Percentiles rank a stretch among this genome's conserved stretches.
Conservation (phyloP, 1,139 yeast species). For the Scheffersomyces cryptocercus region DNA sequence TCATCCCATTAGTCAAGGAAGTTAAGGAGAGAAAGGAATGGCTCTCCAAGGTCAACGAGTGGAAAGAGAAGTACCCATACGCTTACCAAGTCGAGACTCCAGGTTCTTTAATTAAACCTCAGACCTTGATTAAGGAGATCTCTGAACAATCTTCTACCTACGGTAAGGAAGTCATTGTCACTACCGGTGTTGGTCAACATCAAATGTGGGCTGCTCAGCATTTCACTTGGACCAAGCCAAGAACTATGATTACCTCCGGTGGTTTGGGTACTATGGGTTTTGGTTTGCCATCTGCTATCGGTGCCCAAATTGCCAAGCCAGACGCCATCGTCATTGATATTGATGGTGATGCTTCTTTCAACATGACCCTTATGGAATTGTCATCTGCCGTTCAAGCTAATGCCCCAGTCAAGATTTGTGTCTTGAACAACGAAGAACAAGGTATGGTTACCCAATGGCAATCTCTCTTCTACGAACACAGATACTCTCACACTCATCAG, state of each 20-base stretch:
- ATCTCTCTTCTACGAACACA: conserved; percentile 91
- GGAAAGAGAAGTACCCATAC: conserved; percentile 90
- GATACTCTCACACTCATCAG: conserved; percentile 97
- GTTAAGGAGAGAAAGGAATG: conserved; percentile 72
- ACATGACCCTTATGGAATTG: conserved; percentile 93
- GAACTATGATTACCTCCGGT: conserved; percentile 94
- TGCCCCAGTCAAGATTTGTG: conserved; percentile 85
- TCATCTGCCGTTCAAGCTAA: conserved; percentile 92
- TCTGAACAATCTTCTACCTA: conserved; percentile 68
- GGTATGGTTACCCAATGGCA: conserved; percentile 99
- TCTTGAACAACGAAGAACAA: conserved; percentile 95
- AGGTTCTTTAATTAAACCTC: conserved; percentile 86
- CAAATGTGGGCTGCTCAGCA: conserved; percentile 99
- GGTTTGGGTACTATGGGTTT: conserved; percentile 99
- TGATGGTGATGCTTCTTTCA: conserved; percentile 98
- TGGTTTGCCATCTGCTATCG: conserved; percentile 97
- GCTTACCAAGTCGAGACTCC: conserved; percentile 75
- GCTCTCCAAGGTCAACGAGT: conserved; percentile 69
- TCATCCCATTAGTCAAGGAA: conserved; percentile 67
- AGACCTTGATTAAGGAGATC: conserved; percentile 79
- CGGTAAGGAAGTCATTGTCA: conserved; percentile 77
- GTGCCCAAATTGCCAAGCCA: conserved; percentile 96
- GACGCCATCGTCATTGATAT: conserved; percentile 93
- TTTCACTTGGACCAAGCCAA: conserved; percentile 87
- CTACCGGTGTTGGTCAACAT: conserved; percentile 99